phyloP scores from a whole-genome alignment of 148 eudicot genomes.

The Cornus suecica region DNA sequence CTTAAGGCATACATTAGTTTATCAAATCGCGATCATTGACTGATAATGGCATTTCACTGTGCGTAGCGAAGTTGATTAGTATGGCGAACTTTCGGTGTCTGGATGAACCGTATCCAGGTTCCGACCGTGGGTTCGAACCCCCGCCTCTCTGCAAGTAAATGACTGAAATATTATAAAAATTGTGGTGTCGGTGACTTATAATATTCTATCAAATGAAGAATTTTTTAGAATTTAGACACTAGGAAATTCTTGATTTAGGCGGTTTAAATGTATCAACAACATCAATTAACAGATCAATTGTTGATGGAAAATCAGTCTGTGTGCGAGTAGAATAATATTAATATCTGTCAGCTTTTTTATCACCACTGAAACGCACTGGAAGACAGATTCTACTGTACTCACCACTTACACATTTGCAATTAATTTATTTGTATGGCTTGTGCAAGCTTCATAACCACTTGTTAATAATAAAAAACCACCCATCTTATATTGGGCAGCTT shows the following conservation, averaged over 20 bases:
- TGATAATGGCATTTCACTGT: constrained; percentile 19
- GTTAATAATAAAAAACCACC: too few relatives aligned
- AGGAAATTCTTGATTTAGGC: too few relatives aligned
- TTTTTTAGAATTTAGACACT: too few relatives aligned
- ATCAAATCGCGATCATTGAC: constrained; percentile 3
- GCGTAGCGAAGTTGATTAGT: too few relatives aligned
- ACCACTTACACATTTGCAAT: constrained; percentile 26
- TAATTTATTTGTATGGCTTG: constrained; percentile 32
- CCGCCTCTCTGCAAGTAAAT: too few relatives aligned
- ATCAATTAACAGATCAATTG: not conserved
- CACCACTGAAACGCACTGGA: constrained; percentile 11
- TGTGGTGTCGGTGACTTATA: too few relatives aligned
- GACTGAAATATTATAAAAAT: too few relatives aligned
- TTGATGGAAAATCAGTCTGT: constrained; percentile 6
- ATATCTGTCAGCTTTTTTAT: not conserved
- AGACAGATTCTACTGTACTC: constrained; percentile 36
- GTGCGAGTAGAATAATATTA: constrained; percentile 6
- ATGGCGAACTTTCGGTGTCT: too few relatives aligned
- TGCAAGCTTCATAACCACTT: constrained; percentile 6
- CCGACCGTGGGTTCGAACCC: too few relatives aligned
- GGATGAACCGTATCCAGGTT: too few relatives aligned
- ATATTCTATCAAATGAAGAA: too few relatives aligned
- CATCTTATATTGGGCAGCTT: too few relatives aligned
- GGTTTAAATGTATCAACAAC: constrained; percentile 2
- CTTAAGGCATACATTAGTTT: not conserved